Evolutionary conservation across 306 rosid species (phyloP).

Genomic region (Neltuma alba): DNA sequence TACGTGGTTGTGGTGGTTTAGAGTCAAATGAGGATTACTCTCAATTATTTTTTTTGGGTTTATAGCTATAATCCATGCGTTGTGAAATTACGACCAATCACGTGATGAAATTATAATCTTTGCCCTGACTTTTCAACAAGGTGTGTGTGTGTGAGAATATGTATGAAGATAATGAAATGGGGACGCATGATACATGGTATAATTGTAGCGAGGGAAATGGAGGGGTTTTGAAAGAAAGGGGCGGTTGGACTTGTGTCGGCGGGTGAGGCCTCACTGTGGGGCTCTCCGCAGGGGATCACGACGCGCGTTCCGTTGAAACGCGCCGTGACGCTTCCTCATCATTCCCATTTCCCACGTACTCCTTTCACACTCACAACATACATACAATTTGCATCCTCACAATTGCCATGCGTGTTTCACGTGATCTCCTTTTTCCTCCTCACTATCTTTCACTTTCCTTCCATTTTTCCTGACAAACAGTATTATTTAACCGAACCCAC

Average conservation of each 20-base stretch:
- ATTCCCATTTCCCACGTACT: conserved; percentile 61
- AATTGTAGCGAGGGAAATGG: too few species aligned
- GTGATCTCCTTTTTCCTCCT: too few species aligned
- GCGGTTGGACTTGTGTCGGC: background rate
- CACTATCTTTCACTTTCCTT: too few species aligned
- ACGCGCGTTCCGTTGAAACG: conserved; percentile 49
- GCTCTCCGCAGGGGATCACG: background rate
- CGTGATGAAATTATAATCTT: background rate
- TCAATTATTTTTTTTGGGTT: background rate
- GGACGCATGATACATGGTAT: too few species aligned
- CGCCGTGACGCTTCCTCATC: conserved; percentile 1
- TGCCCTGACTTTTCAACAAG: background rate
- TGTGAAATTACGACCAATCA: background rate
- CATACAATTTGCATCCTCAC: too few species aligned
- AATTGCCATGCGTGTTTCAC: too few species aligned
- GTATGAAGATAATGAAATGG: too few species aligned
- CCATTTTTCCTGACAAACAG: too few species aligned
- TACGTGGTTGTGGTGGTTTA: background rate
- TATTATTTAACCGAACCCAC: too few species aligned
- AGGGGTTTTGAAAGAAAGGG: too few species aligned
- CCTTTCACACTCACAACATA: too few species aligned
- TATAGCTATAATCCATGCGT: background rate
- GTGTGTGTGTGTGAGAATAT: too few species aligned
- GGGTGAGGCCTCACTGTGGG: conserved; percentile 7
- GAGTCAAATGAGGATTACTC: background rate